phyloP scores from a whole-genome alignment of 352 stramenopile genomes.

The Pythium plurisporium region DNA sequence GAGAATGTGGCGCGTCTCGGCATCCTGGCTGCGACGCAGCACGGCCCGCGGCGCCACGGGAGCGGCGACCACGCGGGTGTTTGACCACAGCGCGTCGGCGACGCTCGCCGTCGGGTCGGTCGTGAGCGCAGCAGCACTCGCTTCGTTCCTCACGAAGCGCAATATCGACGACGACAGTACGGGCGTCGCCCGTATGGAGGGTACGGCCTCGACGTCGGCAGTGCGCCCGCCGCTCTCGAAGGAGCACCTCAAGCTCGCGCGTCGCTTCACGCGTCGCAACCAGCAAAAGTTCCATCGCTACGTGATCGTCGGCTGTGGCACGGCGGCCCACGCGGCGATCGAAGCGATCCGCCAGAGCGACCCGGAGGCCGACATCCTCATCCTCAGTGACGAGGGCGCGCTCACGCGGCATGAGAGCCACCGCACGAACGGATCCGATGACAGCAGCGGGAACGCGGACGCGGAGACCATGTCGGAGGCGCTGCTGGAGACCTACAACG shows the following conservation, averaged over 20 bases:
- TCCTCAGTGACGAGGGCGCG: constrained; percentile 81
- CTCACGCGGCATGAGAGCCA: constrained; percentile 50
- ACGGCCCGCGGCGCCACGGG: neutral
- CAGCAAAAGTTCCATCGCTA: constrained; percentile 82
- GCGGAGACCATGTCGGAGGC: constrained; percentile 32
- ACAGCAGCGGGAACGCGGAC: constrained; percentile 15
- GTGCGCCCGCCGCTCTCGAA: constrained; percentile 12
- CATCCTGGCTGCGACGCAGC: constrained; percentile 12
- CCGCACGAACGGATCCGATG: constrained; percentile 16
- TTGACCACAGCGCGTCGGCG: neutral
- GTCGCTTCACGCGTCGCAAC: constrained; percentile 60
- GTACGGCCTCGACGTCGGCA: neutral
- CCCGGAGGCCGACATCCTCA: constrained; percentile 75
- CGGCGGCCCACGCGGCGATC: constrained; percentile 86
- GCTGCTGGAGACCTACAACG: constrained; percentile 86
- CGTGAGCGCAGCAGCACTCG: constrained; percentile 2
- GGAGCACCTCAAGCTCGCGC: constrained; percentile 35
- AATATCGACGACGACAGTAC: neutral
- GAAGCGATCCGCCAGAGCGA: constrained; percentile 87
- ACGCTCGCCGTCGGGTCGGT: constrained; percentile 3
- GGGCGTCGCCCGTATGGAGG: neutral
- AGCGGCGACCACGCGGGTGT: neutral
- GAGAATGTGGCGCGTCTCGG: constrained; percentile 14
- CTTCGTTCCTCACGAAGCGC: neutral
- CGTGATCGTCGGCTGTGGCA: constrained; percentile 87